Evolutionary conservation across 148 eudicot genomes (phyloP).

Genomic region (Vaccinium corymbosum): DNA sequence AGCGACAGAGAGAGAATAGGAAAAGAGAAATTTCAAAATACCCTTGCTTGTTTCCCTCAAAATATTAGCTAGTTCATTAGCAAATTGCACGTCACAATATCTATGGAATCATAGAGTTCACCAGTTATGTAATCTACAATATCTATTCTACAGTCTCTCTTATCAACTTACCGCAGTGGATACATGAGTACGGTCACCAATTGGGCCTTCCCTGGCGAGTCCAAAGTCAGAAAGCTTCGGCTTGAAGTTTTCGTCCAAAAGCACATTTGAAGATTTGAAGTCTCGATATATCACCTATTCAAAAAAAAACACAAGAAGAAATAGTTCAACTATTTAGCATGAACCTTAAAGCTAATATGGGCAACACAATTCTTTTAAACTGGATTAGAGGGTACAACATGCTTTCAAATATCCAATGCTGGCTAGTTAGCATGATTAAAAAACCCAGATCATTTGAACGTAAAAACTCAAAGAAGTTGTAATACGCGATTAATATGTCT

Average conservation of each 20-base stretch:
- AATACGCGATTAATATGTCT: neutral
- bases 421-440: constrained; percentile 5
- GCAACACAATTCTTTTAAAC: neutral
- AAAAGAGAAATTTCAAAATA: neutral
- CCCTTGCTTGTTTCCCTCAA: neutral
- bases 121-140: neutral
- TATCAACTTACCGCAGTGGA: constrained; percentile 65
- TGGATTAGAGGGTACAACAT: constrained; percentile 11
- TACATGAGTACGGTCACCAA: constrained; percentile 58
- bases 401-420: neutral
- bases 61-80: constrained; percentile 3
- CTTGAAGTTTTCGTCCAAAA: constrained; percentile 59
- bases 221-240: constrained; percentile 83
- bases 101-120: neutral
- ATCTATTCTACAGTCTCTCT: neutral
- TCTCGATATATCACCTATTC: constrained; percentile 71
- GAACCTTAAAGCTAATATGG: neutral
- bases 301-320: neutral
- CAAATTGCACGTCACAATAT: neutral
- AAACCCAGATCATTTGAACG: neutral
- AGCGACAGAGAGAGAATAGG: neutral
- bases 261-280: constrained; percentile 78
- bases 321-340: neutral
- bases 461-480: neutral
- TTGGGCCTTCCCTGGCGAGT: constrained; percentile 83